These are phyloP conservation scores for Escovopsis sp. DNA, from an alignment of 2,329 filamentous ascomycete genomes.

Conservation along the genomic window DNA sequence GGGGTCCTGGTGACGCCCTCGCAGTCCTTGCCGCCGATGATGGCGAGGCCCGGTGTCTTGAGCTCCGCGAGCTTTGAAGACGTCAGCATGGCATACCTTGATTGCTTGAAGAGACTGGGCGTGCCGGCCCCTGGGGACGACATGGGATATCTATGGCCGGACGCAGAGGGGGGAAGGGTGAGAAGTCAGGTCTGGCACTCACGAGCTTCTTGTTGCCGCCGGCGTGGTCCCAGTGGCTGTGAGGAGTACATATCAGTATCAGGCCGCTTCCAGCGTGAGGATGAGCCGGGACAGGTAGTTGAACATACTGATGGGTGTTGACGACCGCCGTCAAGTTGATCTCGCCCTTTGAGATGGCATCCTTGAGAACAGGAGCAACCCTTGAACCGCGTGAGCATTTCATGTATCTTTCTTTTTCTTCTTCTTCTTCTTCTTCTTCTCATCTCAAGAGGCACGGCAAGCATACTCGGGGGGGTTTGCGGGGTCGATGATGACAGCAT, in stretches of 20 bases:
- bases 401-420: background rate
- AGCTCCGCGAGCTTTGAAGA: slow-evolving; percentile 26
- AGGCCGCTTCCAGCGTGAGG: too few species aligned
- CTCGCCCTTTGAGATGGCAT: slow-evolving; percentile 52
- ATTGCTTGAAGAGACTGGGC: too few species aligned
- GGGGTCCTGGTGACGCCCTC: slow-evolving; percentile 67
- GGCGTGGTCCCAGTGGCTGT: slow-evolving; percentile 83
- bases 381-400: slow-evolving; percentile 13
- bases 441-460: background rate
- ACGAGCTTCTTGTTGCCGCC: slow-evolving; percentile 81
- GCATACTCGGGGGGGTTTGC: slow-evolving; percentile 63
- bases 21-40: slow-evolving; percentile 84
- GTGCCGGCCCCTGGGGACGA: too few species aligned
- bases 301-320: slow-evolving; percentile 89
- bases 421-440: background rate
- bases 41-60: slow-evolving; percentile 47
- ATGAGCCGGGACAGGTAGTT: background rate
- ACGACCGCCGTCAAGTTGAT: slow-evolving; percentile 82
- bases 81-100: background rate
- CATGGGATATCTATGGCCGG: too few species aligned
- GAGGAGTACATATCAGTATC: too few species aligned
- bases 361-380: slow-evolving; percentile 51
- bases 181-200: slow-evolving; percentile 12
- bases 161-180: too few species aligned
- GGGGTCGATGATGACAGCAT: slow-evolving; percentile 67